Percentiles rank a stretch among this genome's conserved stretches.
These are phyloP conservation scores for Epicoccum nigrum DNA, from an alignment of 2,329 filamentous ascomycete genomes.

Conservation along the genomic window DNA sequence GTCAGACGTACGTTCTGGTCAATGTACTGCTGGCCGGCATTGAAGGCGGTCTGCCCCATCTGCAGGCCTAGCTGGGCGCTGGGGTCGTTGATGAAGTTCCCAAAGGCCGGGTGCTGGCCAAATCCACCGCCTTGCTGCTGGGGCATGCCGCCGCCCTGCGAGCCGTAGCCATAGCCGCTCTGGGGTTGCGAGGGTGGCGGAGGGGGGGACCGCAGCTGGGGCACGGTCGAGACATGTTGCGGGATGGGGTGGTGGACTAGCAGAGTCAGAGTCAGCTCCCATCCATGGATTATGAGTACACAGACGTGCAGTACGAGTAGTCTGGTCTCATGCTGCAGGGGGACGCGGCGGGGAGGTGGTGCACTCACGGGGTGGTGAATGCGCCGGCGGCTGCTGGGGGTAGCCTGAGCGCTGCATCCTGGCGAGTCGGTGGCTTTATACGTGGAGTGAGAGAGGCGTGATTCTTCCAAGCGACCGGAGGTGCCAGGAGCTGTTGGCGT, in stretches of 20 bases:
- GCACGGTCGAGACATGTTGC: slow-evolving; percentile 97
- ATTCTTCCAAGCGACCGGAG: not conserved
- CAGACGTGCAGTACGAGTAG: too few relatives aligned
- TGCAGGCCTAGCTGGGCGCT: slow-evolving; percentile 94
- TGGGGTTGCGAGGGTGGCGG: slow-evolving; percentile 76
- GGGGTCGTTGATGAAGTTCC: slow-evolving; percentile 93
- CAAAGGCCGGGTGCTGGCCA: slow-evolving; percentile 68
- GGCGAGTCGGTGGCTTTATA: slow-evolving; percentile 12
- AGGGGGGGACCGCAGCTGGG: slow-evolving; percentile 92
- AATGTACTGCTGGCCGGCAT: slow-evolving; percentile 89
- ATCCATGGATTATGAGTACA: too few relatives aligned
- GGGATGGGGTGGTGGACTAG: slow-evolving; percentile 84
- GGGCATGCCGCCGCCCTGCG: slow-evolving; percentile 57
- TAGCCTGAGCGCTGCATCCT: slow-evolving; percentile 88
- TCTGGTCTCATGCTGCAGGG: not conserved
- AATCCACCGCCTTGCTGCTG: slow-evolving; percentile 35
- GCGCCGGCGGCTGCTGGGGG: slow-evolving; percentile 70
- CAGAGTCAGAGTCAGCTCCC: slow-evolving; percentile 1
- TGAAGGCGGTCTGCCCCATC: slow-evolving; percentile 89
- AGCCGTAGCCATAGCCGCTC: slow-evolving; percentile 73
- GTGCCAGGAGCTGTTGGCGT: not conserved
- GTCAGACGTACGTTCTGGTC: slow-evolving; percentile 80
- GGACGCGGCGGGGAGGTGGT: not conserved
- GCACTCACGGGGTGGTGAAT: slow-evolving; percentile 76
- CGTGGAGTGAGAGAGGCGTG: not conserved